Evolutionary conservation across 352 stramenopile genomes (phyloP).

Genomic region (Elongisporangium anandrum): DNA sequence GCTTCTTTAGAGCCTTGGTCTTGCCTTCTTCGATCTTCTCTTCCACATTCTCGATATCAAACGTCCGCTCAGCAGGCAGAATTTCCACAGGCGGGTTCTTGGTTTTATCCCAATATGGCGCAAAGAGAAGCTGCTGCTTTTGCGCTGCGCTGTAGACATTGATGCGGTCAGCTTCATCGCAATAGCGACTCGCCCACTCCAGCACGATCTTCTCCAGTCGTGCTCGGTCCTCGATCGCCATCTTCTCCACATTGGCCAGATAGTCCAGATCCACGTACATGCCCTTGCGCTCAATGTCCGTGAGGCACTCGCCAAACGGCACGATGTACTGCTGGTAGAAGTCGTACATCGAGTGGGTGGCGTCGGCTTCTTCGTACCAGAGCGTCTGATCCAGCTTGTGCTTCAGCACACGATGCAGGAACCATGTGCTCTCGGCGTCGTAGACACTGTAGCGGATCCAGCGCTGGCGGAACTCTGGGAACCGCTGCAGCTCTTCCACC

Average conservation of each 20-base stretch:
- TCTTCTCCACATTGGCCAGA: slow-evolving; percentile 87
- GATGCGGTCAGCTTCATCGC: slow-evolving; percentile 91
- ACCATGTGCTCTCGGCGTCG: slow-evolving; percentile 97
- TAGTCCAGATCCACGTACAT: slow-evolving; percentile 91
- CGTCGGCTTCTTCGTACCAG: slow-evolving; percentile 66
- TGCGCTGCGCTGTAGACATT: slow-evolving; percentile 94
- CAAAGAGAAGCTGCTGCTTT: slow-evolving; percentile 97
- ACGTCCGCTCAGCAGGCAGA: slow-evolving; percentile 57
- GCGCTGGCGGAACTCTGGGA: slow-evolving; percentile 81
- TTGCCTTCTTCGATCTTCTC: slow-evolving; percentile 67
- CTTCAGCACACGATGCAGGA: slow-evolving; percentile 88
- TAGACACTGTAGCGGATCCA: slow-evolving; percentile 98
- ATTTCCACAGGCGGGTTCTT: slow-evolving; percentile 62
- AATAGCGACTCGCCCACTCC: slow-evolving; percentile 91
- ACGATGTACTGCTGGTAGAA: slow-evolving; percentile 97
- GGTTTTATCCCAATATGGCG: slow-evolving; percentile 71
- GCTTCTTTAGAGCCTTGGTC: slow-evolving; percentile 71
- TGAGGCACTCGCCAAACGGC: slow-evolving; percentile 97
- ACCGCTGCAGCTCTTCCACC: slow-evolving; percentile 80
- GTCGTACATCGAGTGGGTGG: slow-evolving; percentile 87
- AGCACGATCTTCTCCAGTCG: slow-evolving; percentile 83
- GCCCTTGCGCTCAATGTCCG: slow-evolving; percentile 96
- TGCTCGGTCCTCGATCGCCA: slow-evolving; percentile 88
- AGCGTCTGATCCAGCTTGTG: slow-evolving; percentile 87
- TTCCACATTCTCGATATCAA: slow-evolving; percentile 84